Base-by-base conservation (phyloP, 345 rosid genomes). In the Chamaenerion angustifolium region DNA sequence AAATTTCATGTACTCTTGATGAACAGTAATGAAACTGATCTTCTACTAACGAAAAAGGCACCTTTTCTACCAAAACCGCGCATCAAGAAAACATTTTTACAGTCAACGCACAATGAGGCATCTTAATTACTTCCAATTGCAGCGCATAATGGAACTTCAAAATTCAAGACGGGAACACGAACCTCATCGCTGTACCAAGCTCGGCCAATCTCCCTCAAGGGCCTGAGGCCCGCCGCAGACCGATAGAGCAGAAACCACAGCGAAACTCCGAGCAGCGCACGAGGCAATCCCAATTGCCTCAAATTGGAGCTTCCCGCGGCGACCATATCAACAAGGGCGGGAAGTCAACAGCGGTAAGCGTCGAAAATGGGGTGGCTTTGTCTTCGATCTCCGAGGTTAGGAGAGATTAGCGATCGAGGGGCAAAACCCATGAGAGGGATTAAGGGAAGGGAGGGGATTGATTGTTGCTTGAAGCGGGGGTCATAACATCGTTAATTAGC, bases 151-250 rank as follows among this genome's bases (percentile, higher is more conserved):
- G 16, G 35, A 64, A 42, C 27, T 40, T 44, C 56, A 58, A 51
- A 49, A 23, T 2, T 40, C 17, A 49, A 16, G n/a, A 45, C 52
- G 48, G 45, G 16, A 56, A 27, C 23, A 75, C 84, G 42, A 48
- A 92, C 98, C 93, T 92, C 84, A 60, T 84, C 98, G 1, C 37
- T 31, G 27, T 90, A 83, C 98, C 98, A 87, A n/a, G 96, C 80
- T 52, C 79, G 83, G 58, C 83, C 60, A 55, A 66, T 78, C 60
- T 87, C 96, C 59, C 94, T 80, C 46, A 92, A 71, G 27, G 98
- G 96, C 60, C 98, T 76, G 49, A 87, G 54, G 35, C 76, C 93
- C 41, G 55, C 64, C 44, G 64, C 93, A 18, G 85, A 81, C 55
- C 51, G 67, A n/a, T 69, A 62, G 67, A 75, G 31, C 19, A 66